phyloP scores from a whole-genome alignment of 1,139 yeast species.

The Kodamaea suecica region DNA sequence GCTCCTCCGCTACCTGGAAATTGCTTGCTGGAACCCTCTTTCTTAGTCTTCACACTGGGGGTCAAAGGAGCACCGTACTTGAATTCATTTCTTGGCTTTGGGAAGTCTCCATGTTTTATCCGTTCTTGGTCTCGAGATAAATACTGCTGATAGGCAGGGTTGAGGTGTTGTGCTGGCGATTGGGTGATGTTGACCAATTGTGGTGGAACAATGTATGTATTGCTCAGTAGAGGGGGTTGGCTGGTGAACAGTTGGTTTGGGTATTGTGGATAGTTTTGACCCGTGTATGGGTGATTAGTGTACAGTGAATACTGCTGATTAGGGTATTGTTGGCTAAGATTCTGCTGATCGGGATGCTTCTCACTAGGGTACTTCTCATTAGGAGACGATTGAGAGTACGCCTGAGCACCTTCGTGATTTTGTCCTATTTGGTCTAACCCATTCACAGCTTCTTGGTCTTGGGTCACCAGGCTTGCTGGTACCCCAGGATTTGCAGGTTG shows the following conservation, averaged over 20 bases:
- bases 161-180: constrained; percentile 36
- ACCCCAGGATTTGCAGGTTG: not conserved
- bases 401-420: too few species aligned
- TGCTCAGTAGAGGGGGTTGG: too few species aligned
- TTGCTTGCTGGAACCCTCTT: constrained; percentile 24
- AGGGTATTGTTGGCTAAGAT: too few species aligned
- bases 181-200: constrained; percentile 35
- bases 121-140: constrained; percentile 33
- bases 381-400: too few species aligned
- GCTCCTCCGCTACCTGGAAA: constrained; percentile 43
- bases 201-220: constrained; percentile 27
- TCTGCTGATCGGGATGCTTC: too few species aligned
- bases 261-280: too few species aligned
- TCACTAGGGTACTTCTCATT: too few species aligned
- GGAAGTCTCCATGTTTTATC: constrained; percentile 32
- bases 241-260: not conserved
- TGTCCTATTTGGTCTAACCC: too few species aligned
- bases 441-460: constrained; percentile 1
- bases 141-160: constrained; percentile 38
- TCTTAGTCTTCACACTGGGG: constrained; percentile 15
- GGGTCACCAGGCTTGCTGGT: not conserved
- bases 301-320: too few species aligned
- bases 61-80: constrained; percentile 38
- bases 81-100: constrained; percentile 23
- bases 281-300: too few species aligned